These are phyloP conservation scores for Salmacisia buchloeana DNA, from an alignment of 1,284 basidiomycete genomes.

Conservation along the genomic window DNA sequence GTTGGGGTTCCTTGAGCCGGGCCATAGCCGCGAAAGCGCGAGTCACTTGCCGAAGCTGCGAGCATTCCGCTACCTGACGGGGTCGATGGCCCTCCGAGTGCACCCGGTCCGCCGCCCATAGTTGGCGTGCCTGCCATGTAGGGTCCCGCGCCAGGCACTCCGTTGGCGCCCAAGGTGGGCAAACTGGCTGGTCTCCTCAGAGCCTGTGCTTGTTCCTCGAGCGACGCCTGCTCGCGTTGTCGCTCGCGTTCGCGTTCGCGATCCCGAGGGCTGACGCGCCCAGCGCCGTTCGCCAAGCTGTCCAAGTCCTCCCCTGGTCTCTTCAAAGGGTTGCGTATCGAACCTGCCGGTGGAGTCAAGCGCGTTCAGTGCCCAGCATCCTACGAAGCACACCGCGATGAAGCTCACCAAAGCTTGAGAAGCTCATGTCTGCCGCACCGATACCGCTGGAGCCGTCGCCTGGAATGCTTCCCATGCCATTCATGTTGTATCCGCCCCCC, in stretches of 20 bases:
- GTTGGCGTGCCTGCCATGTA: slow-evolving; percentile 5
- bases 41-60: not conserved
- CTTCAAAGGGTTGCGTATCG: not conserved
- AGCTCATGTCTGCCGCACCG: not conserved
- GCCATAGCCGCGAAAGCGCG: not conserved
- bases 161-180: not conserved
- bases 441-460: not conserved
- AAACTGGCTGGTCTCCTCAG: slow-evolving; percentile 6
- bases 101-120: not conserved
- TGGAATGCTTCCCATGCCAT: not conserved
- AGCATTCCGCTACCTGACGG: not conserved
- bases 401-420: slow-evolving; percentile 4
- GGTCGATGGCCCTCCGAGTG: not conserved
- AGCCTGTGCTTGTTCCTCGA: slow-evolving; percentile 6
- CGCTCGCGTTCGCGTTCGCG: slow-evolving; percentile 5
- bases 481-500: not conserved
- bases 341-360: not conserved
- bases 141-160: not conserved
- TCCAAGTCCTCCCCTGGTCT: slow-evolving; percentile 1
- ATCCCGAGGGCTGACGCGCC: not conserved
- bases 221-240: slow-evolving; percentile 1
- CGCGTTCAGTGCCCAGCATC: not conserved
- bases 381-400: not conserved
- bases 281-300: not conserved
- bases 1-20: not conserved